These are phyloP conservation scores for Nothophoma quercina DNA, from an alignment of 2,329 filamentous ascomycete species.

Conservation along the genomic window DNA sequence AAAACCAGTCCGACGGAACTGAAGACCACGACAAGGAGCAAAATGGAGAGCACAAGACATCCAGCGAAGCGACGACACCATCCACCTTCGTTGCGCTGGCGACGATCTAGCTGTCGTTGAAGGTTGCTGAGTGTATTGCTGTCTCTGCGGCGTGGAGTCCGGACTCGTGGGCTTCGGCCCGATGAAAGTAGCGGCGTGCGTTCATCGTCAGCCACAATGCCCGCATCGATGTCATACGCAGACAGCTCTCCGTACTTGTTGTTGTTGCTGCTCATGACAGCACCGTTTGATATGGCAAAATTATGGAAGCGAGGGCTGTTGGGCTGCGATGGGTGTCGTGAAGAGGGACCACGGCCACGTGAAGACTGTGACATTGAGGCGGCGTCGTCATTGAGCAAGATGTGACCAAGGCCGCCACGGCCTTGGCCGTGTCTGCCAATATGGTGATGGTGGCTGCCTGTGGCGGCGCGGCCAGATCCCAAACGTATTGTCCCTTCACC, in stretches of 20 bases:
- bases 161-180: slow-evolving; percentile 65
- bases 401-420: slow-evolving; percentile 73
- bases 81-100: slow-evolving; percentile 60
- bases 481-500: slow-evolving; percentile 49
- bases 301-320: slow-evolving; percentile 68
- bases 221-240: slow-evolving; percentile 82
- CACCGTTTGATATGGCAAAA: slow-evolving; percentile 51
- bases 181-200: slow-evolving; percentile 79
- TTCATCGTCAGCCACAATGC: slow-evolving; percentile 82
- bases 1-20: slow-evolving; percentile 89
- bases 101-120: slow-evolving; percentile 73
- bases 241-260: slow-evolving; percentile 70
- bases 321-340: slow-evolving; percentile 71
- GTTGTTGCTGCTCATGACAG: slow-evolving; percentile 51
- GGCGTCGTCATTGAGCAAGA: slow-evolving; percentile 59
- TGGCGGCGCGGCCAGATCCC: slow-evolving; percentile 56
- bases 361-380: slow-evolving; percentile 73
- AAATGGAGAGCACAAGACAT: slow-evolving; percentile 81
- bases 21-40: slow-evolving; percentile 82
- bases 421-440: slow-evolving; percentile 80
- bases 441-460: slow-evolving; percentile 80
- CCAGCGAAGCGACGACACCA: slow-evolving; percentile 81
- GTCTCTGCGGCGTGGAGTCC: slow-evolving; percentile 59
- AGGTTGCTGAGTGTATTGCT: slow-evolving; percentile 58
- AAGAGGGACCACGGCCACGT: slow-evolving; percentile 67